A percentile compares a stretch with the other conserved stretches of the same genome.
phyloP scores from a whole-genome alignment of 2,329 filamentous ascomycete genomes.

The Penicillium sumatraense region DNA sequence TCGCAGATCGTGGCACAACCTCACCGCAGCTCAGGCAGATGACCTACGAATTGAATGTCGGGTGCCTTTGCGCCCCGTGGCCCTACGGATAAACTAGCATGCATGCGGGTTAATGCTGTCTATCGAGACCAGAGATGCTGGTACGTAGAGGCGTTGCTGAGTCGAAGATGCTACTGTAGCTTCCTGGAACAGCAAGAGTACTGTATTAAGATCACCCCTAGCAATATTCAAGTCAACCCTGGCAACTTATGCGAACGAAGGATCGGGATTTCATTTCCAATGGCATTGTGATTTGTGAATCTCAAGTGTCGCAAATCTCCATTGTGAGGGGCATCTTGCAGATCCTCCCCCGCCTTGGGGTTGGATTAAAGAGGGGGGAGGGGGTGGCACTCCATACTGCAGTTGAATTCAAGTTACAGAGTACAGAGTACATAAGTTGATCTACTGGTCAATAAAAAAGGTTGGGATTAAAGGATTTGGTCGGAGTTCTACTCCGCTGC shows the following conservation, averaged over 20 bases:
- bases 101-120: constrained; percentile 1
- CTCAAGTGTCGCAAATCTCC: not conserved
- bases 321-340: constrained; percentile 15
- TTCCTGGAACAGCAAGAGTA: not conserved
- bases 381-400: too few relatives aligned
- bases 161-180: not conserved
- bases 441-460: not conserved
- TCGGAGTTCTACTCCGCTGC: too few relatives aligned
- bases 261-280: constrained; percentile 19
- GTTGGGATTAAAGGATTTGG: too few relatives aligned
- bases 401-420: too few relatives aligned
- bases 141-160: not conserved
- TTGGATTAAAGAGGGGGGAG: constrained; percentile 1
- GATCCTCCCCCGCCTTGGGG: constrained; percentile 15
- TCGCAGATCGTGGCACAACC: constrained; percentile 18
- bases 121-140: not conserved
- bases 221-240: not conserved
- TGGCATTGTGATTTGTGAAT: constrained; percentile 12
- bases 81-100: constrained; percentile 5
- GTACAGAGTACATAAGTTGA: too few relatives aligned
- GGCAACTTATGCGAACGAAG: not conserved
- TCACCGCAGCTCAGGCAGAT: constrained; percentile 21
- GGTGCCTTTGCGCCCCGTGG: not conserved
- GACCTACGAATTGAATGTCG: constrained; percentile 21
- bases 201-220: not conserved